Percentiles rank a stretch among this genome's conserved stretches.
phyloP scores from a whole-genome alignment of 257 asterid genomes.

The Solanum tarapatanum region DNA sequence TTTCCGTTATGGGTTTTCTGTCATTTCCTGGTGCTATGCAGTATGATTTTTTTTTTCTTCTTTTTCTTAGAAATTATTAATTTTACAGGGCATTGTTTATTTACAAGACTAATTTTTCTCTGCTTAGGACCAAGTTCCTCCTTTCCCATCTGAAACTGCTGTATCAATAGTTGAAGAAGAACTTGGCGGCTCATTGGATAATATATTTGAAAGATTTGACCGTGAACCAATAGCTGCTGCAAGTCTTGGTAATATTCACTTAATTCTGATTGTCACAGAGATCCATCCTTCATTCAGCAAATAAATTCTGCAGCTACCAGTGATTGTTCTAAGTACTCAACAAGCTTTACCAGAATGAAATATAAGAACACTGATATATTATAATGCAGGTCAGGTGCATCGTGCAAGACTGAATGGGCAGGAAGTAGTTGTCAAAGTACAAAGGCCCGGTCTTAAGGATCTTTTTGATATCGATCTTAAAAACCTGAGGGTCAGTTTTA shows the following conservation, averaged over 20 bases:
- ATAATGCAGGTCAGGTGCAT: conserved; percentile 76
- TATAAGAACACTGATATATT: not conserved
- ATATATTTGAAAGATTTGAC: conserved; percentile 65
- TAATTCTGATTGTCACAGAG: not conserved
- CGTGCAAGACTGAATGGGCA: conserved; percentile 70
- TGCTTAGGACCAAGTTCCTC: conserved; percentile 79
- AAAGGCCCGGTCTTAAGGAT: conserved; percentile 92
- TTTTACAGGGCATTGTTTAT: not conserved
- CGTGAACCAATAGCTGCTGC: conserved; percentile 93
- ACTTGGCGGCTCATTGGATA: conserved; percentile 48
- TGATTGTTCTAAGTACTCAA: not conserved
- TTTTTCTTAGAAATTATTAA: not conserved
- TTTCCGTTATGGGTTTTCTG: not conserved
- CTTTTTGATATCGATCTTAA: conserved; percentile 84
- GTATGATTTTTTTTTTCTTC: not conserved
- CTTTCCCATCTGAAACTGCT: conserved; percentile 82
- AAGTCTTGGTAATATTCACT: conserved; percentile 56
- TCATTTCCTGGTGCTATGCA: not conserved
- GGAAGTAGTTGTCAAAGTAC: conserved; percentile 77
- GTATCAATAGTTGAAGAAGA: conserved; percentile 76
- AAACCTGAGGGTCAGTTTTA: conserved; percentile 66
- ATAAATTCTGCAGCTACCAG: not conserved
- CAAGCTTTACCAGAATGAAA: not conserved
- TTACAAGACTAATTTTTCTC: not conserved
- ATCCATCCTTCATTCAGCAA: not conserved